Evolutionary conservation across 108 stramenopile species (phyloP).

Genomic region (Skeletonema marinoi): DNA sequence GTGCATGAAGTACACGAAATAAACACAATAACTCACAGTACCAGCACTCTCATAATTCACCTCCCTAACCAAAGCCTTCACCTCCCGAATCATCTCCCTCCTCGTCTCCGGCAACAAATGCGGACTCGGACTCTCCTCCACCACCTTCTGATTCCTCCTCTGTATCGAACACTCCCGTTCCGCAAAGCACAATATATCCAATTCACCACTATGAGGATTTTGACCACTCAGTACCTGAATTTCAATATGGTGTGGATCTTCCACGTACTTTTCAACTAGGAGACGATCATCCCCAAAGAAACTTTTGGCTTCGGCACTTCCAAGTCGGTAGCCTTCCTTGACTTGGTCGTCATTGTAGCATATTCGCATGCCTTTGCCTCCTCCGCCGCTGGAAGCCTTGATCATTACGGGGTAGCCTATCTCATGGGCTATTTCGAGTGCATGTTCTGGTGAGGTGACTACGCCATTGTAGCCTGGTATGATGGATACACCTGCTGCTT

Average conservation of each 20-base stretch:
- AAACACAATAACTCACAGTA: slow-evolving; percentile 64
- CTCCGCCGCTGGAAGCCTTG: slow-evolving; percentile 97
- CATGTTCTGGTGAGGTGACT: slow-evolving; percentile 37
- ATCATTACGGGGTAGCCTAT: slow-evolving; percentile 99
- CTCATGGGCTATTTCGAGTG: slow-evolving; percentile 77
- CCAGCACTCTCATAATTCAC: slow-evolving; percentile 92
- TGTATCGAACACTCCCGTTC: slow-evolving; percentile 98
- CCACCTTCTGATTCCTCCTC: slow-evolving; percentile 98
- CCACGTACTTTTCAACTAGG: slow-evolving; percentile 96
- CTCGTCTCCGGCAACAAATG: slow-evolving; percentile 77
- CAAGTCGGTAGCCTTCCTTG: slow-evolving; percentile 75
- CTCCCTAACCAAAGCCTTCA: slow-evolving; percentile 71
- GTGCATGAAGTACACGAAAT: not conserved
- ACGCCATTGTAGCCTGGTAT: slow-evolving; percentile 94
- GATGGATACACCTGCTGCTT: slow-evolving; percentile 84
- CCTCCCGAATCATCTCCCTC: slow-evolving; percentile 87
- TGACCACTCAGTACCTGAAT: slow-evolving; percentile 93
- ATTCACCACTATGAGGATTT: slow-evolving; percentile 45
- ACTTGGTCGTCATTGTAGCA: slow-evolving; percentile 85
- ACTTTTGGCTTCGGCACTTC: slow-evolving; percentile 84
- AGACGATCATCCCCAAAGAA: slow-evolving; percentile 95
- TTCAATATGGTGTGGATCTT: slow-evolving; percentile 97
- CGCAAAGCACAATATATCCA: slow-evolving; percentile 80
- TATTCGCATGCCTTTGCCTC: slow-evolving; percentile 99
- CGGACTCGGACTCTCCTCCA: slow-evolving; percentile 92